These are phyloP conservation scores for Neopestalotiopsis sp. DNA, from an alignment of 2,329 filamentous ascomycete species.

Conservation along the genomic window DNA sequence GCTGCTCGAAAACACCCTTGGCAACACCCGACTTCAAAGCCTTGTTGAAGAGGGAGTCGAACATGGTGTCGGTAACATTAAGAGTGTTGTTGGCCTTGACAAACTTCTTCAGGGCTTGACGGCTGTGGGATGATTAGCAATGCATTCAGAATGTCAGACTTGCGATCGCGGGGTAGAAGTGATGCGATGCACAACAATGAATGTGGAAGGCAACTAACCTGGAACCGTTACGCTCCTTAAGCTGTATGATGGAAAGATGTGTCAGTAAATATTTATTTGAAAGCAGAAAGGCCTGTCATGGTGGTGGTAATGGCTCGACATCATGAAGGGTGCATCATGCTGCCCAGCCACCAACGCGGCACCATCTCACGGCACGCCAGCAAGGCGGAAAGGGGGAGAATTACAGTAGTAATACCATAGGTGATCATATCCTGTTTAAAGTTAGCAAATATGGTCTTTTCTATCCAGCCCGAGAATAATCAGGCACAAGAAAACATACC, in stretches of 20 bases:
- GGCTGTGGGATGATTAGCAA: conserved; percentile 41
- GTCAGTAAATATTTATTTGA: conserved; percentile 44
- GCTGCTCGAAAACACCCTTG: conserved; percentile 85
- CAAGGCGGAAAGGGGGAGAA: conserved; percentile 41
- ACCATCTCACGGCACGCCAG: conserved; percentile 42
- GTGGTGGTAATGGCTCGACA: not conserved
- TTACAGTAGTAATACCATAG: conserved; percentile 66
- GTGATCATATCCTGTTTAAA: conserved; percentile 64
- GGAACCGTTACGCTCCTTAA: conserved; percentile 68
- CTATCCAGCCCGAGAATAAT: conserved; percentile 22
- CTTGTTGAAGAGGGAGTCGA: conserved; percentile 71
- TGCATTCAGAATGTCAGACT: conserved; percentile 23
- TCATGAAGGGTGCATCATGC: not conserved
- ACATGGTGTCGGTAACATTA: conserved; percentile 56
- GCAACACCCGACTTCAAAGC: conserved; percentile 79
- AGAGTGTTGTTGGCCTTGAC: conserved; percentile 42
- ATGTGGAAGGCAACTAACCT: conserved; percentile 41
- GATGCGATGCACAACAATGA: not conserved
- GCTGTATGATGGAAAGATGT: conserved; percentile 46
- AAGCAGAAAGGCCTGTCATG: not conserved
- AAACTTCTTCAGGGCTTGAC: conserved; percentile 67
- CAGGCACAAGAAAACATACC: conserved; percentile 46
- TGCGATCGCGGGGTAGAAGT: conserved; percentile 25
- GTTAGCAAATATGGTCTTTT: conserved; percentile 41
- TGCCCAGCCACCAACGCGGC: conserved; percentile 24